Percentiles rank a stretch among this genome's conserved stretches.
Conservation (phyloP, 345 rosid species). For the Pseudoturritis turrita region DNA sequence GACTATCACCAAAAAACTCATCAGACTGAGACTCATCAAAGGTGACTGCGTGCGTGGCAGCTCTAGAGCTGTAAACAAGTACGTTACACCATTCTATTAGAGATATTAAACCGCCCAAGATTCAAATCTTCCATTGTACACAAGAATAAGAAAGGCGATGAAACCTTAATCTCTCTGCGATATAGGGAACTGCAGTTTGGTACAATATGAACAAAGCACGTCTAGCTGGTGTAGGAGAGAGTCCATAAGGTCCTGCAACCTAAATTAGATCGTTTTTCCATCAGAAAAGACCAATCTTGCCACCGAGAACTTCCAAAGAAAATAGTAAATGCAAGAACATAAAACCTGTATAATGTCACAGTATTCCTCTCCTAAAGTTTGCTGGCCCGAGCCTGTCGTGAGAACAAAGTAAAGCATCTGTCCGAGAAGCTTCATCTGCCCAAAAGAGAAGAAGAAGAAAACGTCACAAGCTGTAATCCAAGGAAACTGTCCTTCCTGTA, state of each 20-base stretch:
- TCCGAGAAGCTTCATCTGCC: slow-evolving; percentile 77
- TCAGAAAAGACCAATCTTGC: background rate
- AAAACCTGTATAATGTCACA: slow-evolving; percentile 92
- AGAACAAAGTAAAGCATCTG: slow-evolving; percentile 88
- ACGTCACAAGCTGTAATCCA: background rate
- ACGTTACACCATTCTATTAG: background rate
- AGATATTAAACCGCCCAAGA: background rate
- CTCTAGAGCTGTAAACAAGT: slow-evolving; percentile 55
- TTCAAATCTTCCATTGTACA: background rate
- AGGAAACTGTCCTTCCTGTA: background rate
- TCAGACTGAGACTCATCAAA: slow-evolving; percentile 57
- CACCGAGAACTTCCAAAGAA: background rate
- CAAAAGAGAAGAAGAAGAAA: background rate
- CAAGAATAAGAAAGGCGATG: background rate
- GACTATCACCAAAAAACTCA: slow-evolving; percentile 34
- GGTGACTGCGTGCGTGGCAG: slow-evolving; percentile 59
- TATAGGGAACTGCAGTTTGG: slow-evolving; percentile 76
- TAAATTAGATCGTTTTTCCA: slow-evolving; percentile 23
- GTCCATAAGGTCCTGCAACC: slow-evolving; percentile 78
- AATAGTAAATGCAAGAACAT: background rate
- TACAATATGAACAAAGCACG: slow-evolving; percentile 81
- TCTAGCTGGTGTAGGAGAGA: slow-evolving; percentile 95
- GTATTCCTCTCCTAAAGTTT: slow-evolving; percentile 93
- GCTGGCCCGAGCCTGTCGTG: slow-evolving; percentile 93
- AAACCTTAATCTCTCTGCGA: slow-evolving; percentile 86